Evolutionary conservation across 768 basidiomycete species (phyloP).

Genomic region (Amanita jacksonii): DNA sequence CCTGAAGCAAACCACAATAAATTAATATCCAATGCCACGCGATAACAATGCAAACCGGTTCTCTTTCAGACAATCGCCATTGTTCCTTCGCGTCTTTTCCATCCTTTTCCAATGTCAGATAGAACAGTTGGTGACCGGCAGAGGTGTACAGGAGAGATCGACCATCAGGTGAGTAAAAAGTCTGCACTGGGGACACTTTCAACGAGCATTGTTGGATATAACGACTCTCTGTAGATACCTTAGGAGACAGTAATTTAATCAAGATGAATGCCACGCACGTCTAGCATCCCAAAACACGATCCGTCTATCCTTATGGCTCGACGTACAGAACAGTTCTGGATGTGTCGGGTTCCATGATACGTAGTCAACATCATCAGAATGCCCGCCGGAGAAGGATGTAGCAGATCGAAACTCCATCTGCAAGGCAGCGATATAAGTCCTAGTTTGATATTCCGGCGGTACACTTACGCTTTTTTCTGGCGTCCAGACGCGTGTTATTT

Average conservation of each 20-base stretch:
- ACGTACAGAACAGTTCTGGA: constrained; percentile 74
- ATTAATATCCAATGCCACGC: neutral
- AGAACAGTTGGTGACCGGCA: constrained; percentile 49
- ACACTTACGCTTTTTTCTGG: constrained; percentile 65
- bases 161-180: constrained; percentile 67
- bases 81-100: constrained; percentile 38
- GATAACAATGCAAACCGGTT: constrained; percentile 26
- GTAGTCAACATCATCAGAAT: constrained; percentile 74
- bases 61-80: constrained; percentile 40
- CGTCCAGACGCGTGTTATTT: constrained; percentile 63
- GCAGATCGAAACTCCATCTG: constrained; percentile 70
- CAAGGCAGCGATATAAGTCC: neutral
- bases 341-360: constrained; percentile 82
- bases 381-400: constrained; percentile 56
- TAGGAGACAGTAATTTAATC: neutral
- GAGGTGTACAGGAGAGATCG: constrained; percentile 55
- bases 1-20: constrained; percentile 18
- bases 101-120: constrained; percentile 47
- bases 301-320: constrained; percentile 63
- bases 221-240: constrained; percentile 47
- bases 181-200: constrained; percentile 55
- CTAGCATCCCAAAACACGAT: constrained; percentile 82
- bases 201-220: constrained; percentile 48
- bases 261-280: constrained; percentile 35
- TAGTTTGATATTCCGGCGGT: neutral